A percentile compares a stretch with the other conserved stretches of the same genome.
Evolutionary conservation across 306 rosid species (phyloP).

Genomic region (Lithocarpus polystachyus): DNA sequence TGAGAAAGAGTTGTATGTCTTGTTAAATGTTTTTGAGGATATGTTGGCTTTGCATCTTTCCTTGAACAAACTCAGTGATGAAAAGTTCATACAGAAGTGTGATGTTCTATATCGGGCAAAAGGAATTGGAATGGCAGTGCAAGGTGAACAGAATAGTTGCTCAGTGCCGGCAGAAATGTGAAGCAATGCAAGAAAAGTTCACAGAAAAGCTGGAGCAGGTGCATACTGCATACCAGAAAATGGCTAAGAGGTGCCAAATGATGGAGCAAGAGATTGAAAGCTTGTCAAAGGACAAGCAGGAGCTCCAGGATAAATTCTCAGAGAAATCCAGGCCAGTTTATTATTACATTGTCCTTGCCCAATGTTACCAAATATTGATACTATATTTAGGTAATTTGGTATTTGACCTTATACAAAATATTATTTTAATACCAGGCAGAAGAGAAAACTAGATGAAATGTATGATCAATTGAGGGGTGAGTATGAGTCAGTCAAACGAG

Average conservation of each 20-base stretch:
- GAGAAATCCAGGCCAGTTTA: slow-evolving; percentile 80
- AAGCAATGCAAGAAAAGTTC: slow-evolving; percentile 87
- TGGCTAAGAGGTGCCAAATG: slow-evolving; percentile 85
- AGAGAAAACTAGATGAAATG: slow-evolving; percentile 99
- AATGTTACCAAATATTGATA: neutral
- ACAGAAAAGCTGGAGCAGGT: slow-evolving; percentile 88
- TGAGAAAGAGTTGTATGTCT: slow-evolving; percentile 11
- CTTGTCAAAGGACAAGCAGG: slow-evolving; percentile 94
- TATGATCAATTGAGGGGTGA: slow-evolving; percentile 92
- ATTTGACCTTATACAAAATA: slow-evolving; percentile 4
- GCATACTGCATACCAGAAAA: slow-evolving; percentile 87
- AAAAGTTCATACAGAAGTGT: slow-evolving; percentile 90
- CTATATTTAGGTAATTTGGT: slow-evolving; percentile 12
- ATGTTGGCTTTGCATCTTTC: slow-evolving; percentile 23
- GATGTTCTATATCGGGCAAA: slow-evolving; percentile 91
- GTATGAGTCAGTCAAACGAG: slow-evolving; percentile 68
- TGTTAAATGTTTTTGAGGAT: slow-evolving; percentile 4
- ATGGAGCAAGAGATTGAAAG: slow-evolving; percentile 89
- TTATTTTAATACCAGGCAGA: slow-evolving; percentile 64
- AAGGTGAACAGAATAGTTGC: slow-evolving; percentile 79
- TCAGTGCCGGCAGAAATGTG: slow-evolving; percentile 94
- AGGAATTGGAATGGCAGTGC: slow-evolving; percentile 89
- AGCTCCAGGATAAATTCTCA: slow-evolving; percentile 95
- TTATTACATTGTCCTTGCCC: neutral
- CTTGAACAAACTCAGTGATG: slow-evolving; percentile 71